Conservation (phyloP, 2,329 filamentous ascomycete species). For the Coniochaeta pulveracea region DNA sequence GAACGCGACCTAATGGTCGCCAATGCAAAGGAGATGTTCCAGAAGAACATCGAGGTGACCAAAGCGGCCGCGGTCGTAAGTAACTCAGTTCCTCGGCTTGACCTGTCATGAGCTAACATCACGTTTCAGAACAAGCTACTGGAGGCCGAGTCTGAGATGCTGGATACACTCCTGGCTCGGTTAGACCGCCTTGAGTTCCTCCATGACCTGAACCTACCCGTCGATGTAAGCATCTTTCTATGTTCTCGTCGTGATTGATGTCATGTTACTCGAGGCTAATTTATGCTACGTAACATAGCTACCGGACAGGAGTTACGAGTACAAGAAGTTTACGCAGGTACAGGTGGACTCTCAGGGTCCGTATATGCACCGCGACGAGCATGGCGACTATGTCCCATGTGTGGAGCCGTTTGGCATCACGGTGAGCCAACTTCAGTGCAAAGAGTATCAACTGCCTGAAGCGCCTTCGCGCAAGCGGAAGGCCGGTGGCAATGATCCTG, state of each 20-base stretch:
- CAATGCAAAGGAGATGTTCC: constrained; percentile 12
- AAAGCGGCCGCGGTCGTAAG: constrained; percentile 13
- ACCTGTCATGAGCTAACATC: constrained; percentile 4
- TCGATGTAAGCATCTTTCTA: constrained; percentile 31
- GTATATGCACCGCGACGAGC: constrained; percentile 25
- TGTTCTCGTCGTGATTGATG: constrained; percentile 7
- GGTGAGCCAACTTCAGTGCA: constrained; percentile 20
- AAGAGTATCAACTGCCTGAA: constrained; percentile 18
- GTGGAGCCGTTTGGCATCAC: constrained; percentile 21
- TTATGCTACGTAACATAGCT: constrained; percentile 13
- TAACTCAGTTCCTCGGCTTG: constrained; percentile 2
- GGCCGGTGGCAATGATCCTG: constrained; percentile 33
- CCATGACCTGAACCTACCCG: constrained; percentile 29
- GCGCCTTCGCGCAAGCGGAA: constrained; percentile 33
- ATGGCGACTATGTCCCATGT: constrained; percentile 32
- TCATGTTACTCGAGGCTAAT: constrained; percentile 7
- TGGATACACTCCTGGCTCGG: constrained; percentile 32
- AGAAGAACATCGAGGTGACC: constrained; percentile 10
- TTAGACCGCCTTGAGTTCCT: constrained; percentile 33
- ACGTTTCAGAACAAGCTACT: constrained; percentile 9
- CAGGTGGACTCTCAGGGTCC: constrained; percentile 31
- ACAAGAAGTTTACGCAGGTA: constrained; percentile 31
- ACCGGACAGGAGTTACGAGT: constrained; percentile 30
- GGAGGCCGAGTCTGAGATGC: constrained; percentile 29
- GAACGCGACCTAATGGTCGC: constrained; percentile 9